A percentile compares a stretch with the other conserved stretches of the same genome.
Conservation (phyloP, 2,329 filamentous ascomycete genomes). For the Alternaria gansuensis region DNA sequence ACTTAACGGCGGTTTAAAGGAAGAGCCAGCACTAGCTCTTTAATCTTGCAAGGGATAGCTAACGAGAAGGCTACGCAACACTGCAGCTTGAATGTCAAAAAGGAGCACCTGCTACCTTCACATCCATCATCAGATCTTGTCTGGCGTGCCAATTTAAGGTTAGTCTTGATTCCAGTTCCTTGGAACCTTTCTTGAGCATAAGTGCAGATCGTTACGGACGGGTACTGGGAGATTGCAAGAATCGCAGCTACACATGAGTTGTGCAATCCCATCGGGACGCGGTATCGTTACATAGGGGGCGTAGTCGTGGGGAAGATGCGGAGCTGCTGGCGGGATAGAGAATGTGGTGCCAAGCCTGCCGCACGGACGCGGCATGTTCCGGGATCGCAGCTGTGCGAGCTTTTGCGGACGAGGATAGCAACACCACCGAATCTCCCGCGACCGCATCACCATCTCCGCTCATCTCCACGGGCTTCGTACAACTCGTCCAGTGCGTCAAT, state of each 20-base stretch:
- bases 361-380: slow-evolving; percentile 40
- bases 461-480: slow-evolving; percentile 47
- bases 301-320: neutral
- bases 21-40: slow-evolving; percentile 23
- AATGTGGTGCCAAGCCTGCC: slow-evolving; percentile 20
- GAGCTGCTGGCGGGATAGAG: neutral
- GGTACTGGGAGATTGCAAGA: no score
- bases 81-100: neutral
- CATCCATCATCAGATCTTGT: neutral
- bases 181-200: neutral
- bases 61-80: neutral
- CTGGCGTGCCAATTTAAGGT: neutral
- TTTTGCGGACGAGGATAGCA: slow-evolving; percentile 43
- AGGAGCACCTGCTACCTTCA: neutral
- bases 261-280: no score
- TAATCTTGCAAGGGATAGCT: neutral
- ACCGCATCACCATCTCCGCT: slow-evolving; percentile 46
- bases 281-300: no score
- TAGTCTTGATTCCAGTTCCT: neutral
- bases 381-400: slow-evolving; percentile 34
- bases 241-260: no score
- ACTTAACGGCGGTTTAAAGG: slow-evolving; percentile 35
- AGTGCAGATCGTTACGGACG: neutral
- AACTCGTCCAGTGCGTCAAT: slow-evolving; percentile 45
- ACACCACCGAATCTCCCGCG: slow-evolving; percentile 37